Evolutionary conservation across 495 filamentous ascomycete genomes (phyloP).

Genomic region (Lophium mytilinum): DNA sequence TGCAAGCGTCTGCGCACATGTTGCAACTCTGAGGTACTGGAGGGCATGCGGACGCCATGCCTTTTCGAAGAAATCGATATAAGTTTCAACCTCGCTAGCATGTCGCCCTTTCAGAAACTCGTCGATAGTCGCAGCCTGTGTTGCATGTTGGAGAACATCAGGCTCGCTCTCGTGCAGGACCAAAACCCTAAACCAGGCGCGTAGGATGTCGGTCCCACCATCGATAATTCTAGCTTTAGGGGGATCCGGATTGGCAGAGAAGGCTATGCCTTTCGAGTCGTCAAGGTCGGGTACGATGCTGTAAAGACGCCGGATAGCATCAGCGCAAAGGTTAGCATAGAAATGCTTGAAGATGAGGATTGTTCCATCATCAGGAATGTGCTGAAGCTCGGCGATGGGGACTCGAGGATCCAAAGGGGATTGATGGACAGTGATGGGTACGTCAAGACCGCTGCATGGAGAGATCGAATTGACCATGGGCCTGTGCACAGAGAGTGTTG

Average conservation of each 20-base stretch:
- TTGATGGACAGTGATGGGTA: conserved; percentile 3
- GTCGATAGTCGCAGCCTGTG: background rate
- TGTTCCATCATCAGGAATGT: conserved; percentile 8
- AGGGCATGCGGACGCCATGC: conserved; percentile 15
- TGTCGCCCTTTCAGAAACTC: conserved; percentile 7
- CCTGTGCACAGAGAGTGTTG: too few relatives aligned
- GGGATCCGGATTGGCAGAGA: background rate
- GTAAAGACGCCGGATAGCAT: conserved; percentile 8
- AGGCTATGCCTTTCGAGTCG: background rate
- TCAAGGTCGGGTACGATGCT: conserved; percentile 12
- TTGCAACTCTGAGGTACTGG: conserved; percentile 9
- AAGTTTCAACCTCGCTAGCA: conserved; percentile 8
- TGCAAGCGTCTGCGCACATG: conserved; percentile 12
- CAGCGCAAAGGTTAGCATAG: conserved; percentile 9
- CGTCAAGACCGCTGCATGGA: background rate
- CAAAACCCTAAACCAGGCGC: conserved; percentile 15
- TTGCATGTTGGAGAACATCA: conserved; percentile 13
- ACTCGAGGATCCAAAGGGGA: conserved; percentile 9
- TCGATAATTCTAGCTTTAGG: background rate
- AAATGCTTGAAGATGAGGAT: conserved; percentile 17
- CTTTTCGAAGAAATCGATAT: conserved; percentile 16
- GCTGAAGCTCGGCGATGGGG: background rate
- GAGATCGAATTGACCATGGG: too few relatives aligned
- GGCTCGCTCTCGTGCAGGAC: conserved; percentile 16
- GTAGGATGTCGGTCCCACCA: conserved; percentile 10